These are phyloP conservation scores for Eucalyptus cladocalyx DNA, from an alignment of 345 rosid species.

Conservation along the genomic window DNA sequence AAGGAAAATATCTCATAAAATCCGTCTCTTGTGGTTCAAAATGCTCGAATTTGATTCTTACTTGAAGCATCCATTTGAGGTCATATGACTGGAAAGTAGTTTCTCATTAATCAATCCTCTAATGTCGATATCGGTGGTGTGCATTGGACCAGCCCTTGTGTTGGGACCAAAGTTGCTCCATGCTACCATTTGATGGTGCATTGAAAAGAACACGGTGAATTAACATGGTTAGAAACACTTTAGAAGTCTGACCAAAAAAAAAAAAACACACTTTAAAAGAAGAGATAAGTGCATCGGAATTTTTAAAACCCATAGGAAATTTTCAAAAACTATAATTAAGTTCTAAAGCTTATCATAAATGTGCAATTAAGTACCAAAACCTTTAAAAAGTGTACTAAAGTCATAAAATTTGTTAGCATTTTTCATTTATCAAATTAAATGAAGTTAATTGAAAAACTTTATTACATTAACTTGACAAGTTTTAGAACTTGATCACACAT, in stretches of 20 bases:
- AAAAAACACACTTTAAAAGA: too few relatives aligned
- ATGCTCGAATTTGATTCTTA: neutral
- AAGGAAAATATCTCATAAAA: neutral
- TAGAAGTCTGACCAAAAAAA: too few relatives aligned
- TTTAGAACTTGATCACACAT: fast-evolving
- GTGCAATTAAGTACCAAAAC: too few relatives aligned
- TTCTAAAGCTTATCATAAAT: too few relatives aligned
- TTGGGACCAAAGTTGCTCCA: neutral
- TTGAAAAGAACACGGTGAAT: neutral
- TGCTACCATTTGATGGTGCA: neutral
- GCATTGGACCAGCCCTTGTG: neutral
- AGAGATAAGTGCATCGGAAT: neutral
- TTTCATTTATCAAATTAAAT: neutral
- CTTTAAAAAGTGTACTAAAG: fast-evolving
- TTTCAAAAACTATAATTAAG: too few relatives aligned
- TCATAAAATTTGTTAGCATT: too few relatives aligned
- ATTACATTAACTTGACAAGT: too few relatives aligned
- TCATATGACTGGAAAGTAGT: neutral
- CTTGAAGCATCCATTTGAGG: neutral
- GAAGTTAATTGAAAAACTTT: fast-evolving
- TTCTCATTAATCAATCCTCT: neutral
- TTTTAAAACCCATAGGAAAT: too few relatives aligned
- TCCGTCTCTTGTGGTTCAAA: neutral
- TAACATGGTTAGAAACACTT: neutral
- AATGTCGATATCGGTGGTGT: neutral